phyloP scores from a whole-genome alignment of 1,139 yeast genomes.

The Suhomyces kunorum region DNA sequence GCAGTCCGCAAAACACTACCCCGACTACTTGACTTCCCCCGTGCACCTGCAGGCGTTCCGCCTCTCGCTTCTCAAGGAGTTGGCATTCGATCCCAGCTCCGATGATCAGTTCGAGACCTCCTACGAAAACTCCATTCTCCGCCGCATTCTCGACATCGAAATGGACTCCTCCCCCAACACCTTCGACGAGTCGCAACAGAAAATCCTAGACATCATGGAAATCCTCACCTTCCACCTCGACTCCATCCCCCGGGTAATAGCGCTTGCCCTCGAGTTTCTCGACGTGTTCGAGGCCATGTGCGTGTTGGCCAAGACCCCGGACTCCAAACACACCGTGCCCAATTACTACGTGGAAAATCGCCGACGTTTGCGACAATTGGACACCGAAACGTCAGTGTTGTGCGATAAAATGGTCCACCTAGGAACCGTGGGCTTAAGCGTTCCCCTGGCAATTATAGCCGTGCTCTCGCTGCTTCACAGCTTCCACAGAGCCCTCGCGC shows the following conservation, averaged over 20 bases:
- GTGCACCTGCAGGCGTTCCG: conserved; percentile 10
- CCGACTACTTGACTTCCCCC: conserved; percentile 2
- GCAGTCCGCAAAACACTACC: conserved; percentile 13
- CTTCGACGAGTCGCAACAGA: conserved; percentile 20
- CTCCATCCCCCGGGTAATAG: conserved; percentile 9
- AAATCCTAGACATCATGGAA: conserved; percentile 22
- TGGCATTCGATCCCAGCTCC: conserved; percentile 15
- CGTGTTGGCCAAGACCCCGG: not conserved
- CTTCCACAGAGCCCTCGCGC: not conserved
- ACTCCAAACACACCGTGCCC: not conserved
- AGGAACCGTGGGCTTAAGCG: conserved; percentile 8
- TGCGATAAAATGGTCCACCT: conserved; percentile 1
- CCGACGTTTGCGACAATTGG: not conserved
- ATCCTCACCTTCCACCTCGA: conserved; percentile 21
- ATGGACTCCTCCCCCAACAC: conserved; percentile 18
- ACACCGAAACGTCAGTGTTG: not conserved
- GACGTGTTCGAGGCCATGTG: not conserved
- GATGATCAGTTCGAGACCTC: conserved; percentile 16
- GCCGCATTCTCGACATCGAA: conserved; percentile 20
- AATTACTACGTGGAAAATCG: not conserved
- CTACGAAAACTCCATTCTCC: conserved; percentile 21
- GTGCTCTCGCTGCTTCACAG: not conserved
- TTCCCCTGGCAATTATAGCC: not conserved
- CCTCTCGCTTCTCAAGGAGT: conserved; percentile 18
- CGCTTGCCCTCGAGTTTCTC: conserved; percentile 7